Conservation (phyloP, 192 early-diverging fungal genomes). For the Jimgerdemannia lactiflua region DNA sequence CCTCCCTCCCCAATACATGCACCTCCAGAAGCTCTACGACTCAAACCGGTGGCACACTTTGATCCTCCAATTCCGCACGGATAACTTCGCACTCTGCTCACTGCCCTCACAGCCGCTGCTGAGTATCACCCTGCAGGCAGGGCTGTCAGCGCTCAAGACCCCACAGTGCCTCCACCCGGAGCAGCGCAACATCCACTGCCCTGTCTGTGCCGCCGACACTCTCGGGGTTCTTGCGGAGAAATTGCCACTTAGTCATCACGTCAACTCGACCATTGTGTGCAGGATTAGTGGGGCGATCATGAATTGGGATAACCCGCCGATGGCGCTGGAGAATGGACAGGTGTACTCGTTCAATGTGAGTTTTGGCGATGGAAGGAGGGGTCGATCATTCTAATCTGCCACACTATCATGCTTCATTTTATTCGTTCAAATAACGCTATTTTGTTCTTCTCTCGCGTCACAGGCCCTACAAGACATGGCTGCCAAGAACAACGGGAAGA, state of each 20-base stretch:
- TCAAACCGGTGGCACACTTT: constrained; percentile 73
- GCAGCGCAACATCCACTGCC: constrained; percentile 91
- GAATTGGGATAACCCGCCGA: constrained; percentile 95
- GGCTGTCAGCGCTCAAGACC: constrained; percentile 92
- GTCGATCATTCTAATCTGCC: not conserved
- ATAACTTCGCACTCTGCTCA: constrained; percentile 85
- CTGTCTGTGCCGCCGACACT: constrained; percentile 84
- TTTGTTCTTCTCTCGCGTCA: not conserved
- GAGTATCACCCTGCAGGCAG: constrained; percentile 90
- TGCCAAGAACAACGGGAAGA: constrained; percentile 56
- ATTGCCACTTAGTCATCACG: constrained; percentile 91
- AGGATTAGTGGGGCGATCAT: constrained; percentile 89
- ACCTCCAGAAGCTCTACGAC: constrained; percentile 61
- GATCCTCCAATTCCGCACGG: constrained; percentile 75
- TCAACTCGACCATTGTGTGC: constrained; percentile 94
- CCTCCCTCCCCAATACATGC: not conserved
- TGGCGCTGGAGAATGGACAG: constrained; percentile 94
- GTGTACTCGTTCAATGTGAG: constrained; percentile 87
- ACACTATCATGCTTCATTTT: not conserved
- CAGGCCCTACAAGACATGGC: constrained; percentile 72
- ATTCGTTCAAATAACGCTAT: not conserved
- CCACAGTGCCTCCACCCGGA: constrained; percentile 73
- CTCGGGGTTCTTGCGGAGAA: constrained; percentile 82
- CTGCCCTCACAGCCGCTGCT: constrained; percentile 87
- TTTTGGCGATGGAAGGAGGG: not conserved